Evolutionary conservation across 305 asterid species (phyloP).

Genomic region (Withania somnifera): DNA sequence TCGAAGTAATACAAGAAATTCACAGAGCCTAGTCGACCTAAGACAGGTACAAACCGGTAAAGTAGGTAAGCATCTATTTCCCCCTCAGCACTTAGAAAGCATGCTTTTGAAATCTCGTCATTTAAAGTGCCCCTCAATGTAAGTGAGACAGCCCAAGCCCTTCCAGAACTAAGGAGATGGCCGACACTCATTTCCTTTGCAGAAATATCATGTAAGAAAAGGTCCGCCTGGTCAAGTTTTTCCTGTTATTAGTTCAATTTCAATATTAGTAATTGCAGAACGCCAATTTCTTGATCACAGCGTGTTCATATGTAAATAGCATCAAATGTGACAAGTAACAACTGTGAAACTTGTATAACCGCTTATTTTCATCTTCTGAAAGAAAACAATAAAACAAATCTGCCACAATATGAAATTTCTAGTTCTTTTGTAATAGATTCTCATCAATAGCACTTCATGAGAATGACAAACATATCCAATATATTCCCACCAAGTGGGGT

Average conservation of each 20-base stretch:
- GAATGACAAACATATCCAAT: no score
- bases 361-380: neutral
- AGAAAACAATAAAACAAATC: neutral
- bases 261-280: neutral
- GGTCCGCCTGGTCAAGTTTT: slow-evolving; percentile 37
- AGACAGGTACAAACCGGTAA: slow-evolving; percentile 44
- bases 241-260: slow-evolving; percentile 39
- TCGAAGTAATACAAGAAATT: neutral
- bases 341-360: neutral
- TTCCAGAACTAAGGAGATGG: slow-evolving; percentile 58
- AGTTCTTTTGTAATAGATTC: neutral
- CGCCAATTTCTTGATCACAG: neutral
- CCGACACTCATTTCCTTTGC: slow-evolving; percentile 19
- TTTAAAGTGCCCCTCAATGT: slow-evolving; percentile 41
- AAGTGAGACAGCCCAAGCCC: slow-evolving; percentile 90
- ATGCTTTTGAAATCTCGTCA: slow-evolving; percentile 60
- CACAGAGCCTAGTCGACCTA: neutral
- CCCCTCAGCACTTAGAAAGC: slow-evolving; percentile 45
- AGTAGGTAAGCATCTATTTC: slow-evolving; percentile 40
- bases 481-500: no score
- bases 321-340: neutral
- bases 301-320: neutral
- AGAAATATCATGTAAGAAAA: slow-evolving; percentile 32
- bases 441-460: neutral
- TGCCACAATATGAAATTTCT: neutral